Evolutionary conservation across 1,284 basidiomycete genomes (phyloP).

Genomic region (Cryptococcus sp.): DNA sequence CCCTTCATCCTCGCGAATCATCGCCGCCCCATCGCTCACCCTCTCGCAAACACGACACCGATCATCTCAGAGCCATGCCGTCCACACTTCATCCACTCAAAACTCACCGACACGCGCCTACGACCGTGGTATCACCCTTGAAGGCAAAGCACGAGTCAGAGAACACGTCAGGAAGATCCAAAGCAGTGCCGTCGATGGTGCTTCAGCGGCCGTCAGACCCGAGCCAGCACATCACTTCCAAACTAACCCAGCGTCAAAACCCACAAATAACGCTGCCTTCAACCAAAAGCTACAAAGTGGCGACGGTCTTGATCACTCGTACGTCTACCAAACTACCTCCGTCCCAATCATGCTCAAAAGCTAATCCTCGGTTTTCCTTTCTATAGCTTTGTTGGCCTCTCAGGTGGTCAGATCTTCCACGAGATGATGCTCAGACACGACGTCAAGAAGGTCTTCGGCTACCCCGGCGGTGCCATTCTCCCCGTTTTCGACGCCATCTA

Average conservation of each 20-base stretch:
- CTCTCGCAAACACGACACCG: slow-evolving; percentile 24
- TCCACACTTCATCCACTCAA: slow-evolving; percentile 40
- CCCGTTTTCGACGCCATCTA: slow-evolving; percentile 99
- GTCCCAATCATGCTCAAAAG: slow-evolving; percentile 61
- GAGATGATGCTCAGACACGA: slow-evolving; percentile 99
- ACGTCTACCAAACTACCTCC: slow-evolving; percentile 13
- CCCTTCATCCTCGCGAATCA: slow-evolving; percentile 20
- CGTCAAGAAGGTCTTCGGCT: slow-evolving; percentile 97
- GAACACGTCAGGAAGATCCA: slow-evolving; percentile 69
- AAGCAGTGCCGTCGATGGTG: slow-evolving; percentile 62
- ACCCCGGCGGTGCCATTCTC: slow-evolving; percentile 95
- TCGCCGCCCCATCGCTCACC: slow-evolving; percentile 15
- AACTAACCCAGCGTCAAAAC: slow-evolving; percentile 39
- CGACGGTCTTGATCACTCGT: slow-evolving; percentile 50
- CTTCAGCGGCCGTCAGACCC: slow-evolving; percentile 55
- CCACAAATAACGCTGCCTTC: slow-evolving; percentile 35
- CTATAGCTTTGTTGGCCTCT: slow-evolving; percentile 80
- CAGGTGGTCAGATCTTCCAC: slow-evolving; percentile 96
- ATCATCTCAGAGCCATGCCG: slow-evolving; percentile 12
- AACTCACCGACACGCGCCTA: slow-evolving; percentile 18
- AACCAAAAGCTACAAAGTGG: slow-evolving; percentile 24
- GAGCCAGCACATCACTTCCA: slow-evolving; percentile 52
- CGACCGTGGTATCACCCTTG: slow-evolving; percentile 46
- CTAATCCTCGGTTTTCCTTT: slow-evolving; percentile 28
- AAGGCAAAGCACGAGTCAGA: slow-evolving; percentile 62